phyloP scores from a whole-genome alignment of 306 rosid species.

The Aeschynomene evenia region DNA sequence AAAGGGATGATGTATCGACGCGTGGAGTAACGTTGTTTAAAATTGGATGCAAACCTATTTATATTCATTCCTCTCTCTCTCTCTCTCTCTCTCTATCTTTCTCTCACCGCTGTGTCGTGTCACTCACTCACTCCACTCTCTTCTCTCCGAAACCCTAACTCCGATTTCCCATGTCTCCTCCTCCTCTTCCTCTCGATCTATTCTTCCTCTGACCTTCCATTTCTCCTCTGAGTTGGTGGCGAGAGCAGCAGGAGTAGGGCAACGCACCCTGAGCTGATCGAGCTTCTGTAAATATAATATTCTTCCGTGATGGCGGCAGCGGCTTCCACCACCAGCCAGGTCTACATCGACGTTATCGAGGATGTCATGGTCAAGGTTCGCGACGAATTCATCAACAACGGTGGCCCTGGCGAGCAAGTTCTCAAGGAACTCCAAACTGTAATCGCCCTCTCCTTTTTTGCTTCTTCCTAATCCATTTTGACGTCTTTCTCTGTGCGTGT shows the following conservation, averaged over 20 bases:
- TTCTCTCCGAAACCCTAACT: slow-evolving; percentile 35
- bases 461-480: background rate
- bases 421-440: slow-evolving; percentile 99
- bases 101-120: slow-evolving; percentile 20
- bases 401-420: slow-evolving; percentile 88
- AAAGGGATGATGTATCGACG: slow-evolving; percentile 57
- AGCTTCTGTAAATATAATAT: slow-evolving; percentile 24
- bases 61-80: slow-evolving; percentile 77
- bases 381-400: slow-evolving; percentile 78
- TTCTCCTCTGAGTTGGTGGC: slow-evolving; percentile 7
- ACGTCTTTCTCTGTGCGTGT: background rate
- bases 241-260: background rate
- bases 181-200: slow-evolving; percentile 33
- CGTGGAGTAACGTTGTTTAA: slow-evolving; percentile 53
- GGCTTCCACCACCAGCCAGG: slow-evolving; percentile 70
- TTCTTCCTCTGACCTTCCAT: background rate
- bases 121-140: slow-evolving; percentile 4
- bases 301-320: slow-evolving; percentile 64
- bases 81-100: slow-evolving; percentile 35
- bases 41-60: slow-evolving; percentile 99
- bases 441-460: slow-evolving; percentile 15
- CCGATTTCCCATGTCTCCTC: slow-evolving; percentile 10
- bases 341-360: slow-evolving; percentile 86
- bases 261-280: slow-evolving; percentile 10
- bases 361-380: slow-evolving; percentile 93